These are phyloP conservation scores for Cylindrotheca fusiformis DNA, from an alignment of 108 stramenopile genomes.

Conservation along the genomic window DNA sequence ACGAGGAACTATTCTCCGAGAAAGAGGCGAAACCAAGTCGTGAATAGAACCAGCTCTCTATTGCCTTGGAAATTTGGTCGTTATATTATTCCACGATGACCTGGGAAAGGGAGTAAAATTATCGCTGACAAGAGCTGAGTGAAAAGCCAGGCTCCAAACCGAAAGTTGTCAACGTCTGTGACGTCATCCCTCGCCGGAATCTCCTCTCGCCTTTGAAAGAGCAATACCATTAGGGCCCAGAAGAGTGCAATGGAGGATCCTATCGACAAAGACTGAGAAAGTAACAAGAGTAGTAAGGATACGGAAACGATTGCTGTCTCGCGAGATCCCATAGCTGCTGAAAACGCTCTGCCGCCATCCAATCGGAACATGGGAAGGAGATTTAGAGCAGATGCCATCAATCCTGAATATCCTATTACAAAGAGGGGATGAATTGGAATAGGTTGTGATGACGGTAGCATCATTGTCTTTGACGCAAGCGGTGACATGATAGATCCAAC, in stretches of 20 bases:
- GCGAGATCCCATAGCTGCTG: constrained; percentile 63
- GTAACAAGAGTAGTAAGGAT: constrained; percentile 38
- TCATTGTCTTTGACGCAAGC: constrained; percentile 63
- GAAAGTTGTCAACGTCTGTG: constrained; percentile 46
- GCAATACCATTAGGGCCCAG: constrained; percentile 52
- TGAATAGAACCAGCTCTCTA: not conserved
- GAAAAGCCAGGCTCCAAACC: constrained; percentile 40
- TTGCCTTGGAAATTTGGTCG: too few species aligned
- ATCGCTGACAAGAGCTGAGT: constrained; percentile 37
- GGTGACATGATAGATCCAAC: constrained; percentile 49
- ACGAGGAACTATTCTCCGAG: not conserved
- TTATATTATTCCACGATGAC: constrained; percentile 28
- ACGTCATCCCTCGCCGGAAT: constrained; percentile 70
- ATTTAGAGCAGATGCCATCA: constrained; percentile 80
- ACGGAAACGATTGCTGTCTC: constrained; percentile 40
- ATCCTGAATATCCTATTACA: constrained; percentile 78
- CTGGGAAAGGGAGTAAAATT: constrained; percentile 66
- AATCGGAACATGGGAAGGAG: constrained; percentile 86
- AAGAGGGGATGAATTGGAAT: constrained; percentile 87
- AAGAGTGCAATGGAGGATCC: constrained; percentile 36
- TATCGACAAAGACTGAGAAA: constrained; percentile 36
- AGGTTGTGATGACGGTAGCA: constrained; percentile 66
- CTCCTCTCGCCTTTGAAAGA: constrained; percentile 58
- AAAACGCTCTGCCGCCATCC: constrained; percentile 85
- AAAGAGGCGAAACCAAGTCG: not conserved